A percentile compares a stretch with the other conserved stretches of the same genome.
Conservation (phyloP, 2,329 filamentous ascomycete species). For the Fusarium fujikuroi region DNA sequence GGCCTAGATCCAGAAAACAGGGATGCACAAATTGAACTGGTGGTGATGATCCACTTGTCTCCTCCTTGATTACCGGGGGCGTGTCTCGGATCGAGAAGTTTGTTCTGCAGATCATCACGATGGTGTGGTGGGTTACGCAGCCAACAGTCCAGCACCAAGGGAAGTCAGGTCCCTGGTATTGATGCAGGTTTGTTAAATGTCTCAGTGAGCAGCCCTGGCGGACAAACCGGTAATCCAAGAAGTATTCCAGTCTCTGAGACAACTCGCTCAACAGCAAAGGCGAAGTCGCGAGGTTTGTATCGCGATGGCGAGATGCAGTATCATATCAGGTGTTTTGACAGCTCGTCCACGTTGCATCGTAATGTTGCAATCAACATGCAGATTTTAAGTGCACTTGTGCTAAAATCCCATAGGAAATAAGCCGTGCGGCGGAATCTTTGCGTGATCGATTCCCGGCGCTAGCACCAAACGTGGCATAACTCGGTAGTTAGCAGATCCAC, state of each 20-base stretch:
- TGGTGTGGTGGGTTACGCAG: conserved; percentile 1
- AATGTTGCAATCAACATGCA: conserved; percentile 4
- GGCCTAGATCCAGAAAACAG: conserved; percentile 12
- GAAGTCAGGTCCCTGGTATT: background rate
- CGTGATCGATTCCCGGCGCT: background rate
- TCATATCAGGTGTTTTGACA: background rate
- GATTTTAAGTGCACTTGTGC: background rate
- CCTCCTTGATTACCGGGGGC: background rate
- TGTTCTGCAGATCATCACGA: conserved; percentile 6
- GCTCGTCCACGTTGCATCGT: background rate
- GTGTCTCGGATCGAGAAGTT: background rate
- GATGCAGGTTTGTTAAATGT: background rate
- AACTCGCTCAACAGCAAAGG: background rate
- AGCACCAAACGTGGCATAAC: background rate
- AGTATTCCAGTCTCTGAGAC: no score
- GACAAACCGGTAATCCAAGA: background rate
- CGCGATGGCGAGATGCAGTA: background rate
- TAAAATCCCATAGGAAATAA: conserved; percentile 1
- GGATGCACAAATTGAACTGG: background rate
- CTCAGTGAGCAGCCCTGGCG: background rate
- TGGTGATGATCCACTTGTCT: background rate
- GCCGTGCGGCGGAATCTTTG: background rate
- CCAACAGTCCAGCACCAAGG: background rate
- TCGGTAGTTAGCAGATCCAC: background rate
- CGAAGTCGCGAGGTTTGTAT: background rate